Percentiles rank a stretch among this genome's conserved stretches.
These are phyloP conservation scores for Citropsis articulata DNA, from an alignment of 345 rosid species.

Conservation along the genomic window DNA sequence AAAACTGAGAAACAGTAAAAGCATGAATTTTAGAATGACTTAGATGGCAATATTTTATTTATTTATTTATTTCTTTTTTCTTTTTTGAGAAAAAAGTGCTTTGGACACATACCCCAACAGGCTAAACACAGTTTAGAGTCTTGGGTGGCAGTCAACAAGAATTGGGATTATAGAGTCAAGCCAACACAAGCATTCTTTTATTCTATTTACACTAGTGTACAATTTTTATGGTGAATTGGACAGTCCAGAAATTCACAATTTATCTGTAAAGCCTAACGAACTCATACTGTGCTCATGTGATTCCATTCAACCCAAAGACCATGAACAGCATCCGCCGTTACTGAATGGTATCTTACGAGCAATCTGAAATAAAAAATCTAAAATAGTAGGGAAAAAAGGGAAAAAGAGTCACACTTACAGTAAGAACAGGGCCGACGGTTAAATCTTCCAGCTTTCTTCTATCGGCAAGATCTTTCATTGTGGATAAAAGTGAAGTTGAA, in stretches of 20 bases:
- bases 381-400: neutral
- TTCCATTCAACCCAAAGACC: neutral
- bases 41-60: too few relatives aligned
- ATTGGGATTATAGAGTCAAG: neutral
- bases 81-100: neutral
- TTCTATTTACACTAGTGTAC: neutral
- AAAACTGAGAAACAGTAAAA: neutral
- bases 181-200: neutral
- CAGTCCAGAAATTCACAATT: neutral
- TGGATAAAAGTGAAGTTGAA: conserved; percentile 52
- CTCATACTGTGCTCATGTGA: neutral
- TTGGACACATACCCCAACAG: too few relatives aligned
- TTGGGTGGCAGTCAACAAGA: too few relatives aligned
- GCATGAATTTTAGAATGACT: neutral
- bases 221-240: neutral
- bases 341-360: neutral
- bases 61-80: too few relatives aligned
- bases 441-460: conserved; percentile 92
- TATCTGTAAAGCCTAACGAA: neutral
- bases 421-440: conserved; percentile 91
- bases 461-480: conserved; percentile 72
- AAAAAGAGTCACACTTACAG: conserved; percentile 50
- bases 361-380: neutral
- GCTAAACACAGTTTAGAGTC: too few relatives aligned
- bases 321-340: neutral